phyloP scores from a whole-genome alignment of 768 basidiomycete species.

The Panus rudis region DNA sequence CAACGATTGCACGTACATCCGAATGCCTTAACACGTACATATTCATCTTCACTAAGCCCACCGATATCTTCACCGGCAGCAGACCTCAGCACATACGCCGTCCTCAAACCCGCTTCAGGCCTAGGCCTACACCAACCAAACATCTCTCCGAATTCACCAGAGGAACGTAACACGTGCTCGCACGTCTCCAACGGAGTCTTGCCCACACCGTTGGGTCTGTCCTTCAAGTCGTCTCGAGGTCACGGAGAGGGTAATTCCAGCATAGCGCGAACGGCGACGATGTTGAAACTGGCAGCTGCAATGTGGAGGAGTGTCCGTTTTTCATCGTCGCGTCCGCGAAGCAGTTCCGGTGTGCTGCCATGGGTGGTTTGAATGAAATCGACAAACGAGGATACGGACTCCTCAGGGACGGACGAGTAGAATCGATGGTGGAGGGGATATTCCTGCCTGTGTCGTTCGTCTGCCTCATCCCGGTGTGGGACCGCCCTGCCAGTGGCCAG shows the following conservation, averaged over 20 bases:
- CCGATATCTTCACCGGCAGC: constrained; percentile 5
- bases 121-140: too few species aligned
- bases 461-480: background rate
- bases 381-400: background rate
- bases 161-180: too few species aligned
- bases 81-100: too few species aligned
- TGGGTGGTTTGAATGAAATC: background rate
- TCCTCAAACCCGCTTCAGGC: too few species aligned
- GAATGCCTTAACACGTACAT: background rate
- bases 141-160: too few species aligned
- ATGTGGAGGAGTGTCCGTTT: constrained; percentile 11
- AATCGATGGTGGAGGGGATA: constrained; percentile 12
- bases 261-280: constrained; percentile 1
- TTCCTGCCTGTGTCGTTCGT: background rate
- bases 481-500: background rate
- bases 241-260: constrained; percentile 5
- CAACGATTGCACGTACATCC: constrained; percentile 12
- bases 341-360: background rate
- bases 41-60: background rate
- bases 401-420: background rate
- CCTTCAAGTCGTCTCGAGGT: too few species aligned
- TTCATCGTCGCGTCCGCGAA: constrained; percentile 6
- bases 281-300: constrained; percentile 6
- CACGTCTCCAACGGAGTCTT: too few species aligned
- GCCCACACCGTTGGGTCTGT: too few species aligned